phyloP scores from a whole-genome alignment of 192 early-diverging fungal genomes.

The Coemansia sp. region DNA sequence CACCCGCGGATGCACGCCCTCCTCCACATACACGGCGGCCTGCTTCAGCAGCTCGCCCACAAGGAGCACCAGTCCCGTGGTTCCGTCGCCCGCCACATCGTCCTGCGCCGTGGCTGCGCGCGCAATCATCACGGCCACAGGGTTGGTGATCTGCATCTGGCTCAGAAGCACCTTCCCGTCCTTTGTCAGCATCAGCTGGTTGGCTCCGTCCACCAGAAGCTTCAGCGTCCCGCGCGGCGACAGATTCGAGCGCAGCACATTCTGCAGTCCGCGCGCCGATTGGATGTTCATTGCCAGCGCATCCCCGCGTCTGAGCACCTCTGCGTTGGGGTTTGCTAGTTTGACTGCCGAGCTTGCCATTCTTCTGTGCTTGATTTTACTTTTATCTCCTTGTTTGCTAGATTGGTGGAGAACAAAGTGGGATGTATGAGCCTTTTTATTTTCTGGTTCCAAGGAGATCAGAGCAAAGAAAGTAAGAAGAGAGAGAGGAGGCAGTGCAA shows the following conservation, averaged over 20 bases:
- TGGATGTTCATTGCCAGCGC: conserved; percentile 95
- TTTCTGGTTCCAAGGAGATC: background rate
- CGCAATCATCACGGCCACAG: conserved; percentile 99
- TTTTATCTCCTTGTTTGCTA: background rate
- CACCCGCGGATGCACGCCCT: conserved; percentile 95
- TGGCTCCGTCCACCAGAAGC: conserved; percentile 97
- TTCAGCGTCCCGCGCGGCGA: conserved; percentile 98
- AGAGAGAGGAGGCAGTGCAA: background rate
- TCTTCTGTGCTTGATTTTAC: background rate
- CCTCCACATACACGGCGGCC: conserved; percentile 88
- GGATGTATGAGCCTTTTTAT: background rate
- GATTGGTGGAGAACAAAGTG: background rate
- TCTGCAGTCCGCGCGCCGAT: conserved; percentile 92
- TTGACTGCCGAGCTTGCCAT: conserved; percentile 77
- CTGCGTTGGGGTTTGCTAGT: conserved; percentile 96
- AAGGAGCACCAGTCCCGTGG: conserved; percentile 93
- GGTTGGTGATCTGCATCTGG: conserved; percentile 99
- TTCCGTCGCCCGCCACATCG: conserved; percentile 98
- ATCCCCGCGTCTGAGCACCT: conserved; percentile 97
- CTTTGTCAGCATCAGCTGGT: conserved; percentile 96
- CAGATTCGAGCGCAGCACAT: conserved; percentile 94
- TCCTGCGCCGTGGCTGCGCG: conserved; percentile 98
- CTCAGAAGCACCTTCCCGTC: conserved; percentile 98
- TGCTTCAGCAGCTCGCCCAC: conserved; percentile 98
- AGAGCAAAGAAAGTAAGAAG: background rate